These are phyloP conservation scores for Picochlorum sp. DNA, from an alignment of 139 green algal genomes.

Conservation along the genomic window DNA sequence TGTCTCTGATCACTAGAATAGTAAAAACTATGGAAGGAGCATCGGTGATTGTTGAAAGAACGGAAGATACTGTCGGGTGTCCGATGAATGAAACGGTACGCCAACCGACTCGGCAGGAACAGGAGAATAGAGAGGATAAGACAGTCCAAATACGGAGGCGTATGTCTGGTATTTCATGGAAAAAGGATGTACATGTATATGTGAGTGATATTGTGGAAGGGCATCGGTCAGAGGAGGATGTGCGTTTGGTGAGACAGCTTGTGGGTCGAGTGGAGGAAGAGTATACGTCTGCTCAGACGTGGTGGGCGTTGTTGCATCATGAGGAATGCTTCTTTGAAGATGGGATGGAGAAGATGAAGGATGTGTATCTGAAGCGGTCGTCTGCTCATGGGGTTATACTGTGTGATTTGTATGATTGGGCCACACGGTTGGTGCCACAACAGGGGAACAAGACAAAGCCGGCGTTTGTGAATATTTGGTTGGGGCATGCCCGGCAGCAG, in stretches of 20 bases:
- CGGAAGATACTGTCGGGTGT: no score
- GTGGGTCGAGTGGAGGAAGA: background rate
- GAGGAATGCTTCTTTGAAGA: background rate
- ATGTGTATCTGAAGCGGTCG: conserved; percentile 1
- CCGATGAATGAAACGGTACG: no score
- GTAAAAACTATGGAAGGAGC: no score
- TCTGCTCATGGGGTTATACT: conserved; percentile 21
- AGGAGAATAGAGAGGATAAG: no score
- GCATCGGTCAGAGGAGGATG: background rate
- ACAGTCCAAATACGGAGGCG: no score
- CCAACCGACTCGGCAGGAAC: no score
- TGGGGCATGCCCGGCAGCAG: conserved; percentile 64
- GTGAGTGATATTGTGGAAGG: no score
- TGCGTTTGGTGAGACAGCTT: background rate
- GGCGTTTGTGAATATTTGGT: conserved; percentile 63
- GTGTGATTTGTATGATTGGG: conserved; percentile 58
- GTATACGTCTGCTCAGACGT: background rate
- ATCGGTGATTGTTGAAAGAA: no score
- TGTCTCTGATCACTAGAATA: no score
- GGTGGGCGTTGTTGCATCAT: background rate
- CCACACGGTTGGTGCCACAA: conserved; percentile 57
- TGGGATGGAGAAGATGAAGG: background rate
- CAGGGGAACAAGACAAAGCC: conserved; percentile 42
- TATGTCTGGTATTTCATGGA: no score
- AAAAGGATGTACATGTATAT: no score